Base-by-base conservation (phyloP, 2,329 filamentous ascomycete genomes). In the Pestalotiopsis fici region DNA sequence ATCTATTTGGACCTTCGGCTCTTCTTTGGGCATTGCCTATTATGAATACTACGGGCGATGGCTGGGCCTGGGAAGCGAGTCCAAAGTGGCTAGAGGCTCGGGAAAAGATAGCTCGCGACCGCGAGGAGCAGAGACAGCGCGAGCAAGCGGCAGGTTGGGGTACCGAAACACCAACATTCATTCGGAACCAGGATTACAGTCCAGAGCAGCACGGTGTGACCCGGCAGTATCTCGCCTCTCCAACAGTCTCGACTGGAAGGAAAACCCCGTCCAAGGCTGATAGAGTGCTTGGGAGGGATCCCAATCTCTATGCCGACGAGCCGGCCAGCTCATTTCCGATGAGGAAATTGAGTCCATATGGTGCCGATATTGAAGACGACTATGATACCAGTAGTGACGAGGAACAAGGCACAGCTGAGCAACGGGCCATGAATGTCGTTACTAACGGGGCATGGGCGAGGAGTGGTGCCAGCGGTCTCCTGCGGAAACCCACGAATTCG, bases 61-160 rank as follows among this genome's bases (percentile, higher is more conserved):
- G 96, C 25, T 99, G 95, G 95, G 86, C 85, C 57, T 99, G 96
- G 96, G 94, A 98, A 74, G 88, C 95, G 0, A 97, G 90, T 75
- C 86, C 88, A 1, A 89, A 88, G 71, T 99, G 96, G 92, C 70
- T 93, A 2, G 89, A 90, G 43, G 92, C 91, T 3, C 85, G 90
- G 56, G 90, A 94, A 5, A 83, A 83, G 23, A 83, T 94, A n/a
- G 81, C 82, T 4, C 72, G 75, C 11, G 88, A 91, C 68, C 81
- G 89, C 59, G 83, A 87, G 65, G 82, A 86, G 62, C 91, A 93
- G 75, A 84, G 86, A 61, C 83, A 85, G 68, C 83, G 91, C 66
- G 91, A 94, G 77, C 81, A 86, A 21, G 87, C 84, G 31, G 90
- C 91, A 15, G 91, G 91, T 39, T 93, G 91, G 90, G 91, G 91